Evolutionary conservation across 352 stramenopile species (phyloP).

Genomic region (Globisporangium nunn): DNA sequence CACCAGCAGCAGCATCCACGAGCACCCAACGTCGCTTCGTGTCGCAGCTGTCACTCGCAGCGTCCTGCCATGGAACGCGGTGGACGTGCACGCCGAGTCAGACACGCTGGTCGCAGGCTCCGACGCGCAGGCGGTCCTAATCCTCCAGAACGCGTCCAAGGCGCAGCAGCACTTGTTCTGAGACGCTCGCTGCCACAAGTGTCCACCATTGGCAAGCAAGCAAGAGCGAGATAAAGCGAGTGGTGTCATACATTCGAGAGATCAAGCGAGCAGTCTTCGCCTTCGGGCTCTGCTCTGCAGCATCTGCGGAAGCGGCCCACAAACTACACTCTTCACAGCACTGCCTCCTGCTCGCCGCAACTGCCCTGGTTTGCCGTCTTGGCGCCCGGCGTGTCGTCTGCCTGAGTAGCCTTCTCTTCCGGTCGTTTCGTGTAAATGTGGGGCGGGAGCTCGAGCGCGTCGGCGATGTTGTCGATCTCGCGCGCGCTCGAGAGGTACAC

Average conservation of each 20-base stretch:
- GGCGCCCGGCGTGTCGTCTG: not conserved
- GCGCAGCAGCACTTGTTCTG: conserved; percentile 1
- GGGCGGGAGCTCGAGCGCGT: conserved; percentile 33
- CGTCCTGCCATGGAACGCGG: conserved; percentile 54
- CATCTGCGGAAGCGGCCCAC: not conserved
- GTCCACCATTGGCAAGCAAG: not conserved
- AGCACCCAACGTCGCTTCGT: conserved; percentile 16
- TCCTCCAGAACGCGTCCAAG: conserved; percentile 59
- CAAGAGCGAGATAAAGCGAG: not conserved
- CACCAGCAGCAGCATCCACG: conserved; percentile 6
- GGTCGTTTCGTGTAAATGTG: conserved; percentile 21
- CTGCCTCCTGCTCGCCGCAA: not conserved
- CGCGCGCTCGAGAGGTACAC: conserved; percentile 49
- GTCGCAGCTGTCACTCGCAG: conserved; percentile 31
- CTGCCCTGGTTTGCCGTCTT: not conserved
- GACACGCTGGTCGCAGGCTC: conserved; percentile 70
- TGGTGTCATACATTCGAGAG: not conserved
- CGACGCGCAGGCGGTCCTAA: conserved; percentile 64
- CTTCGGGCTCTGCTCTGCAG: too few species aligned
- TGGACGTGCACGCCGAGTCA: conserved; percentile 64
- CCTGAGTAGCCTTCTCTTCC: not conserved
- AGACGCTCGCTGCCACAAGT: not conserved
- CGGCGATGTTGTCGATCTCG: conserved; percentile 48
- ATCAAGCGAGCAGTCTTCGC: too few species aligned
- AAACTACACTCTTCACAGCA: not conserved